A percentile compares a stretch with the other conserved stretches of the same genome.
Conservation (phyloP, 2,329 filamentous ascomycete genomes). For the Zymoseptoria crescenta region DNA sequence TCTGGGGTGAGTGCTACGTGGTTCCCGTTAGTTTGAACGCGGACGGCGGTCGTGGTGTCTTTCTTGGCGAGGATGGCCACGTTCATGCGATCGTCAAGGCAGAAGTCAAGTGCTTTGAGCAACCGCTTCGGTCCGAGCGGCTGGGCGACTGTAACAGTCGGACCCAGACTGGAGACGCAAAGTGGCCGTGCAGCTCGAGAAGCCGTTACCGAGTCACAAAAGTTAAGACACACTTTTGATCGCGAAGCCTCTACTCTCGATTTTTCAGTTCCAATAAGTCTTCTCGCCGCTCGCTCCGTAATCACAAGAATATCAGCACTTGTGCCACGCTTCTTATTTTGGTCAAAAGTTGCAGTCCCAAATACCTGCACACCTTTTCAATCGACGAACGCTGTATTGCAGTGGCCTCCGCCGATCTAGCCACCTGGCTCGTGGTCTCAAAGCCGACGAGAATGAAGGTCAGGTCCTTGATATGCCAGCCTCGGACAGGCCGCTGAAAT, state of each 20-base stretch:
- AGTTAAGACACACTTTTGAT: constrained; percentile 1
- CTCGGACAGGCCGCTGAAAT: background rate
- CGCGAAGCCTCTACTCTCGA: background rate
- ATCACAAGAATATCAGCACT: constrained; percentile 1
- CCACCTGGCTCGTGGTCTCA: background rate
- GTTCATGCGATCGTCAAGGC: constrained; percentile 1
- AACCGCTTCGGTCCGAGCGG: constrained; percentile 2
- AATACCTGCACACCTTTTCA: constrained; percentile 1
- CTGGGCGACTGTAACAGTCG: constrained; percentile 1
- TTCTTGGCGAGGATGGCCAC: background rate
- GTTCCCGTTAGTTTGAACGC: background rate
- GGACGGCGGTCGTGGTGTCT: background rate
- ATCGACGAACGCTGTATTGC: constrained; percentile 3
- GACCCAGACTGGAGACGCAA: background rate
- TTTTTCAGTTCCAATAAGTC: background rate
- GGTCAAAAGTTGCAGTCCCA: background rate
- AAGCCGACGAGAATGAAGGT: constrained; percentile 2
- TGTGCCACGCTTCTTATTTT: background rate
- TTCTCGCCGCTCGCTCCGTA: background rate
- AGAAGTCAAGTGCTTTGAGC: constrained; percentile 2
- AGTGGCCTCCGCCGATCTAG: background rate
- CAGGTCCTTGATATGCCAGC: constrained; percentile 1
- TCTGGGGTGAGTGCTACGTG: background rate
- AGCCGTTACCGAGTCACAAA: constrained; percentile 6
- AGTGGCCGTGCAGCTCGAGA: background rate